Evolutionary conservation across 371 early-diverging fungal species (phyloP).

Genomic region (Mucor mucedo): DNA sequence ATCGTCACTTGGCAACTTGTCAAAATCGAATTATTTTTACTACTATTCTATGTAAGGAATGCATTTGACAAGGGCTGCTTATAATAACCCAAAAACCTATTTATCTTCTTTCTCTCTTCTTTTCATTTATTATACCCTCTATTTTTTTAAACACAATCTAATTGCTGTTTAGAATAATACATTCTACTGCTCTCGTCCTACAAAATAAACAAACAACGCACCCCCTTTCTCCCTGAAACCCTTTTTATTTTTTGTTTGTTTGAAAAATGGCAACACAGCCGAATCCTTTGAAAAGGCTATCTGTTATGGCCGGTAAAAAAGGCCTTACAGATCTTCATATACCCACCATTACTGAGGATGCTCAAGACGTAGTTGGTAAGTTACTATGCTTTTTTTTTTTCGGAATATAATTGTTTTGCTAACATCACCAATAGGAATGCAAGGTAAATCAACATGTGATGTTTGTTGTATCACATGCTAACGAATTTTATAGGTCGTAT

Average conservation of each 20-base stretch:
- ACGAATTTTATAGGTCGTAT: conserved; percentile 55
- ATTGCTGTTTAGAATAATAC: not conserved
- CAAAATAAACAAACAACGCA: not conserved
- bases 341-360: conserved; percentile 48
- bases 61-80: not conserved
- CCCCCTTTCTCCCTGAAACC: not conserved
- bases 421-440: conserved; percentile 23
- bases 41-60: conserved; percentile 3
- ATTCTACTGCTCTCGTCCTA: not conserved
- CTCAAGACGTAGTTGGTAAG: conserved; percentile 52
- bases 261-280: conserved; percentile 31
- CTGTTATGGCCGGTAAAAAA: conserved; percentile 51
- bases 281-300: conserved; percentile 53
- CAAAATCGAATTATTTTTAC: not conserved
- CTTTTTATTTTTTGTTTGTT: not conserved
- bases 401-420: not conserved
- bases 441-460: conserved; percentile 16
- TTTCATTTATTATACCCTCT: not conserved
- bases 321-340: conserved; percentile 46
- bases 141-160: not conserved
- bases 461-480: not conserved
- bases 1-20: not conserved
- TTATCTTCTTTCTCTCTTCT: not conserved
- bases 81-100: not conserved
- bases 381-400: not conserved